Evolutionary conservation across 257 asterid species (phyloP), one percentile per base, ranked within the genome.

Genomic region (Penstemon davidsonii): DNA sequence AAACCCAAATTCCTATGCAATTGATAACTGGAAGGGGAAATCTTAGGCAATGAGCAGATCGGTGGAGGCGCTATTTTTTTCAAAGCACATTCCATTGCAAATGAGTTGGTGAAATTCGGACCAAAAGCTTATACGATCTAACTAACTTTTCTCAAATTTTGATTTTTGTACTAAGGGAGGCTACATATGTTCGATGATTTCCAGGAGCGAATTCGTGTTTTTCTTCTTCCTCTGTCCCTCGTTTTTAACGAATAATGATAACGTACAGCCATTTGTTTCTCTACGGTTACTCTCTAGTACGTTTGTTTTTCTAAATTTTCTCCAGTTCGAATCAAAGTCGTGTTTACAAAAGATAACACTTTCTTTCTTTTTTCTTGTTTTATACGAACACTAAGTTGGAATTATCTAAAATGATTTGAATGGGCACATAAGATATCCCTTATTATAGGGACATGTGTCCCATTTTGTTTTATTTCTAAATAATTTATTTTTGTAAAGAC

Each of bases 71-170:
- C 37, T 6, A 64, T 69, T 71, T 25, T 25, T 1, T 67, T 68
- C 71, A 66, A 58, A 64, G 77, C 72, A 68, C 53, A 73, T n/a
- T 60, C 80, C 87, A 76, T 82, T 70, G 25, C 62, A 56, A 55
- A 62, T 57, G 53, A 42, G 33, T 5, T 19, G 52, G 69, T 13
- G 55, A 69, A 45, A 42, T 11, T 12, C 5, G 5, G 61, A 49
- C 25, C 52, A 52, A 62, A 62, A 45, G 40, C 42, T 39, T 37
- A 13, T 4, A 8, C 33, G 0, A 67, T 44, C 46, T 15, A 2
- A 53, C 4, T 66, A 38, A 3, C 46, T 18, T 8, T 47, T 43
- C n/a, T 10, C 13, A 25, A 25, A 25, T n/a, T 42, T 7, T 4
- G 44, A 15, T 11, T 60, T 7, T 12, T 4, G 13, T 3, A 12